phyloP scores from a whole-genome alignment of 305 asterid genomes.

The Solanum hybrid region DNA sequence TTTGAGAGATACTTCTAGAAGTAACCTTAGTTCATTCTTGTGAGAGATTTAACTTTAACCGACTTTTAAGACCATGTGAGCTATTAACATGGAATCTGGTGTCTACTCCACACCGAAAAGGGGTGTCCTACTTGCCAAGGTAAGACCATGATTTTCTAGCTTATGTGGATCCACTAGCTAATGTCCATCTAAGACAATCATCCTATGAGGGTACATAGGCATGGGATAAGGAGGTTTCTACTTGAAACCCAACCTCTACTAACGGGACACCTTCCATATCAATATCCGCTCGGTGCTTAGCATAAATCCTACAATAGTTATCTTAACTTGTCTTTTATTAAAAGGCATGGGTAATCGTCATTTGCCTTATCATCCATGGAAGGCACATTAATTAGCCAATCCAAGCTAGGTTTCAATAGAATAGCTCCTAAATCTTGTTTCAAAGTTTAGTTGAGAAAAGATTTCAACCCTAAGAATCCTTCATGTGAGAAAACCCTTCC shows the following conservation, averaged over 20 bases:
- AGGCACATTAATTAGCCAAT: not conserved
- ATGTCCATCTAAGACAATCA: not conserved
- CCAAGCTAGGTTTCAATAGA: not conserved
- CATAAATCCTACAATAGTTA: not conserved
- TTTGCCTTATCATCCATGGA: not conserved
- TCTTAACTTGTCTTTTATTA: not conserved
- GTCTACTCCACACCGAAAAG: not conserved
- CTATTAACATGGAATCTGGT: too few species aligned
- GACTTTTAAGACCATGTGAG: not conserved
- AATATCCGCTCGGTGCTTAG: not conserved
- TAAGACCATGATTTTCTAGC: not conserved
- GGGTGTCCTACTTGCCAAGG: not conserved
- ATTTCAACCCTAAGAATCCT: not conserved
- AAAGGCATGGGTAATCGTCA: not conserved
- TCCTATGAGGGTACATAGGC: not conserved
- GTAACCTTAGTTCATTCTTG: not conserved
- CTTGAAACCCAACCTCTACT: not conserved
- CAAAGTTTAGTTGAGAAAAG: not conserved
- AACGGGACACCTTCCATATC: not conserved
- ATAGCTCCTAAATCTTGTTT: not conserved
- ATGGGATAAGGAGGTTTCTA: not conserved
- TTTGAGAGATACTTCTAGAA: not conserved
- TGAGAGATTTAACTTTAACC: not conserved
- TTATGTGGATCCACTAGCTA: not conserved
- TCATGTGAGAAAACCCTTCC: not conserved